Evolutionary conservation across 1,284 basidiomycete species (phyloP).

Genomic region (Rhodotorula sp.): DNA sequence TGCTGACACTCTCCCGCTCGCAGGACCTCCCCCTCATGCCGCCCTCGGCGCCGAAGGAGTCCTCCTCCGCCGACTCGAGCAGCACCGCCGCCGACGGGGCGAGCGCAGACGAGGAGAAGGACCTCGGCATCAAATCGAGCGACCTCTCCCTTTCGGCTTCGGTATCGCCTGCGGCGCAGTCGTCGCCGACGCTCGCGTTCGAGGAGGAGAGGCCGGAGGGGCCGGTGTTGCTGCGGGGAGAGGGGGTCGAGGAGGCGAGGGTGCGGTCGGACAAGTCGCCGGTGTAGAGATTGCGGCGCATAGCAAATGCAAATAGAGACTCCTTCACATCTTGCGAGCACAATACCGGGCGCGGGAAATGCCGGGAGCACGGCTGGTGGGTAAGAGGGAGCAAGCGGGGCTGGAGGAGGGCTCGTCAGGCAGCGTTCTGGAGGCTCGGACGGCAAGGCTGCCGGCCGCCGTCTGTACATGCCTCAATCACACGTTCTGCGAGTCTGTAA

Average conservation of each 20-base stretch:
- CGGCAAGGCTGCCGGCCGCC: no score
- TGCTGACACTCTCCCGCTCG: background rate
- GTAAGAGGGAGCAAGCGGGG: no score
- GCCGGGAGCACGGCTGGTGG: no score
- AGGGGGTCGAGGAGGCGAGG: background rate
- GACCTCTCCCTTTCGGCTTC: background rate
- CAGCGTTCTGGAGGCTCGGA: no score
- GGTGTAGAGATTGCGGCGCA: background rate
- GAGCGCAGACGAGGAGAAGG: background rate
- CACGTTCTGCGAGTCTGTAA: no score
- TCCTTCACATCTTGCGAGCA: no score
- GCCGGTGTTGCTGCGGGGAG: background rate
- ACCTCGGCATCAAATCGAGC: background rate
- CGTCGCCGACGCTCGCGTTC: background rate
- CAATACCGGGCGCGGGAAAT: no score
- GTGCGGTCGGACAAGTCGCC: background rate
- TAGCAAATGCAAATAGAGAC: no score
- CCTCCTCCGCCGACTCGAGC: background rate
- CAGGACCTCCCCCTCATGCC: conserved; percentile 3
- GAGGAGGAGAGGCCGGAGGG: background rate
- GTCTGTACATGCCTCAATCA: no score
- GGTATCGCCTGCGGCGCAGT: background rate
- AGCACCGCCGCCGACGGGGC: background rate
- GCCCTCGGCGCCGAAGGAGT: background rate
- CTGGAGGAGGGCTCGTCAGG: no score